Conservation (phyloP, 2,329 filamentous ascomycete species). For the Albophoma yamanashiensis region DNA sequence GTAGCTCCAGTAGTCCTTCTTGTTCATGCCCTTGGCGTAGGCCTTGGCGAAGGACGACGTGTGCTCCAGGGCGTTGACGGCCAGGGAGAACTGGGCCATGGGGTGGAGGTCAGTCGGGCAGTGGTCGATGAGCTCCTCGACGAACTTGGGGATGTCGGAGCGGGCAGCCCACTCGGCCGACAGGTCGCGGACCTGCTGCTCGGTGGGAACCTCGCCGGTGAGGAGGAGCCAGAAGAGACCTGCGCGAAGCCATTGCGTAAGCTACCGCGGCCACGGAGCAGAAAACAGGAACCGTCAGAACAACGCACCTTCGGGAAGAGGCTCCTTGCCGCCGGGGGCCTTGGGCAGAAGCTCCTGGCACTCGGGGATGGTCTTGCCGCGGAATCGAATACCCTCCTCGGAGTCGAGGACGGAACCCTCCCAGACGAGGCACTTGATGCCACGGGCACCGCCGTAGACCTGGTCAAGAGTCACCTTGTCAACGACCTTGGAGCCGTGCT, state of each 20-base stretch:
- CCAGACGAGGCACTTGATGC: conserved; percentile 98
- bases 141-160: conserved; percentile 92
- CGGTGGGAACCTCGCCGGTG: conserved; percentile 92
- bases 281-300: background rate
- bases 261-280: background rate
- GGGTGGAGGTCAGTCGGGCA: conserved; percentile 98
- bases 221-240: conserved; percentile 99
- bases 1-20: conserved; percentile 99
- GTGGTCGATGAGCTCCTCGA: conserved; percentile 99
- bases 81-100: conserved; percentile 98
- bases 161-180: conserved; percentile 98
- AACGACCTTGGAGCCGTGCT: conserved; percentile 88
- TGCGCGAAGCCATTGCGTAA: conserved; percentile 15
- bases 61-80: conserved; percentile 96
- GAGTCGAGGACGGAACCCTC: conserved; percentile 96
- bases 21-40: conserved; percentile 97
- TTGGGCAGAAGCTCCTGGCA: conserved; percentile 97
- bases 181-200: conserved; percentile 97
- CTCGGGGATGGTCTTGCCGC: conserved; percentile 97
- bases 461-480: conserved; percentile 98
- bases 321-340: conserved; percentile 92
- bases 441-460: conserved; percentile 97
- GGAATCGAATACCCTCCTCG: conserved; percentile 98
- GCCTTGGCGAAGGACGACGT: conserved; percentile 97
- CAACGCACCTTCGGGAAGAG: conserved; percentile 74